phyloP scores from a whole-genome alignment of 495 filamentous ascomycete genomes.

The Eremomyces bilateralis region DNA sequence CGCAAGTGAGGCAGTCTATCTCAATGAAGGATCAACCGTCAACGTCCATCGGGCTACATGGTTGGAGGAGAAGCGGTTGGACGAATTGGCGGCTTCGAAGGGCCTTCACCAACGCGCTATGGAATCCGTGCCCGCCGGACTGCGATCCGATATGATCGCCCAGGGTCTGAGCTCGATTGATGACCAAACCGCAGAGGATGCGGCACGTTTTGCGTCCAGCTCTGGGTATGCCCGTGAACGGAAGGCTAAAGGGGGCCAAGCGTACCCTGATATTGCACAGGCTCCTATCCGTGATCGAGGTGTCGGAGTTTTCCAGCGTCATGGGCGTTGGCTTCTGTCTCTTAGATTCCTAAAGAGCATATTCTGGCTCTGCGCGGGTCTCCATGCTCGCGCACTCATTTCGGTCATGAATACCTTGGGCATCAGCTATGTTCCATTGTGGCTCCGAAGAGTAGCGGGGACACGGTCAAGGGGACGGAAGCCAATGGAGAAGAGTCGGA shows the following conservation, averaged over 20 bases:
- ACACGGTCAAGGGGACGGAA: conserved; percentile 5
- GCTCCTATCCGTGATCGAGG: conserved; percentile 27
- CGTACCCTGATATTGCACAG: conserved; percentile 14
- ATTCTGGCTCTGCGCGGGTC: conserved; percentile 38
- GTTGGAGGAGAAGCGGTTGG: conserved; percentile 65
- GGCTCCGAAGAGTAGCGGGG: conserved; percentile 32
- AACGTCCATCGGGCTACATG: conserved; percentile 62
- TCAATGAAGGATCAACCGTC: conserved; percentile 70
- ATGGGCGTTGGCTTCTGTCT: conserved; percentile 49
- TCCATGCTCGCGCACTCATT: conserved; percentile 32
- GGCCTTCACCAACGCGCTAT: conserved; percentile 8
- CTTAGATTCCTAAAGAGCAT: conserved; percentile 55
- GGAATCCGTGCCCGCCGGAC: conserved; percentile 9
- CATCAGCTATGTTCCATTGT: conserved; percentile 36
- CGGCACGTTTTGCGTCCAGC: no score
- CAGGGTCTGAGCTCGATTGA: conserved; percentile 13
- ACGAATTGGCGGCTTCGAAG: conserved; percentile 25
- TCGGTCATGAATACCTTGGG: conserved; percentile 36
- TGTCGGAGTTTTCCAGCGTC: conserved; percentile 53
- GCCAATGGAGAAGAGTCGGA: conserved; percentile 13
- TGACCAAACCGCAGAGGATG: no score
- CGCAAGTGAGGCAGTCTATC: conserved; percentile 84
- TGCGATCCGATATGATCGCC: conserved; percentile 20
- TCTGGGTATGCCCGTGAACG: conserved; percentile 46
- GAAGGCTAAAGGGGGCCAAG: conserved; percentile 21